Percentiles rank a stretch among this genome's conserved stretches.
phyloP scores from a whole-genome alignment of 148 eudicot genomes.

The Fagopyrum tataricum region DNA sequence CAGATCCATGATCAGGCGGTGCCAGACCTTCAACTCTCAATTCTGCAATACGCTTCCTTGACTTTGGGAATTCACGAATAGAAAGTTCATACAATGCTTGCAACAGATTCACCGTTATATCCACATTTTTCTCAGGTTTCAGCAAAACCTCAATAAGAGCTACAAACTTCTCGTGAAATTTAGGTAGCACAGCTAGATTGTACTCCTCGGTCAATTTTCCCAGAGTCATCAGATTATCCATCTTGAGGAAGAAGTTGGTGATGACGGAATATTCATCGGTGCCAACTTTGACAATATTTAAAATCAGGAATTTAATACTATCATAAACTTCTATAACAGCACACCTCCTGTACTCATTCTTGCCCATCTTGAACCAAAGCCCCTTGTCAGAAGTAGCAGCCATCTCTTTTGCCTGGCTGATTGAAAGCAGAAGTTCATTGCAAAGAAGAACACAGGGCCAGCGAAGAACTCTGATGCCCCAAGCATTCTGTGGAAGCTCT shows the following conservation, averaged over 20 bases:
- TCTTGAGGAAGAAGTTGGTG: slow-evolving; percentile 45
- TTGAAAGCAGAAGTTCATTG: slow-evolving; percentile 83
- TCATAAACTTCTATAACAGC: slow-evolving; percentile 83
- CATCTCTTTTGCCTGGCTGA: slow-evolving; percentile 59
- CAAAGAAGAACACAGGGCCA: slow-evolving; percentile 89
- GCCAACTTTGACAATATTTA: slow-evolving; percentile 43
- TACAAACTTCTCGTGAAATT: slow-evolving; percentile 46
- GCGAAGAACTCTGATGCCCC: slow-evolving; percentile 81
- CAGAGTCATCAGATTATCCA: slow-evolving; percentile 35
- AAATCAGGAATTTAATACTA: slow-evolving; percentile 57
- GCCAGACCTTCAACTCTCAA: slow-evolving; percentile 59
- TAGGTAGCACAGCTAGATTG: slow-evolving; percentile 37
- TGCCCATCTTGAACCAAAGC: slow-evolving; percentile 72
- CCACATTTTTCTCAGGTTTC: slow-evolving; percentile 36
- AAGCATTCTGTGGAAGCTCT: slow-evolving; percentile 77
- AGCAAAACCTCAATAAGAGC: slow-evolving; percentile 56
- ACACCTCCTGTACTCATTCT: slow-evolving; percentile 81
- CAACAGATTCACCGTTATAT: slow-evolving; percentile 46
- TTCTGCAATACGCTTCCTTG: slow-evolving; percentile 32
- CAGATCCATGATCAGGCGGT: slow-evolving; percentile 28
- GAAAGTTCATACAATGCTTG: slow-evolving; percentile 77
- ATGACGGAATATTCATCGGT: slow-evolving; percentile 62
- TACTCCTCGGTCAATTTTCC: slow-evolving; percentile 48
- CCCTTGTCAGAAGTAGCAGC: slow-evolving; percentile 36
- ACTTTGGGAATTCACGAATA: slow-evolving; percentile 55